phyloP scores from a whole-genome alignment of 768 basidiomycete species.

The Kwoniella sp. region DNA sequence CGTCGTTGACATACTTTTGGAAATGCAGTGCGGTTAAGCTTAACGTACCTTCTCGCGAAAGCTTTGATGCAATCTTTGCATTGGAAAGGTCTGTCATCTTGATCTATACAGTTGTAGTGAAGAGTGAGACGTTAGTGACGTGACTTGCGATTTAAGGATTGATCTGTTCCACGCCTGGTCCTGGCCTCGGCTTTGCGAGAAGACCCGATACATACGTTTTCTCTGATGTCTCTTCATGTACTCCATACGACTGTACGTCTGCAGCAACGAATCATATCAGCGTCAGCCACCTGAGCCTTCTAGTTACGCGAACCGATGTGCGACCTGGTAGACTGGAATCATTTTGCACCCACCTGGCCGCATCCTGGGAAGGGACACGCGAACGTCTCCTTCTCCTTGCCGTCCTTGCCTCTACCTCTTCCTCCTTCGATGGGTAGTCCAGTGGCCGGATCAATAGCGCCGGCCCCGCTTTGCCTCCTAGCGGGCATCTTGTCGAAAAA shows the following conservation, averaged over 20 bases:
- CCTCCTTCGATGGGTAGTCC: conserved; percentile 22
- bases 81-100: conserved; percentile 55
- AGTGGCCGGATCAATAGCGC: conserved; percentile 7
- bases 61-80: conserved; percentile 56
- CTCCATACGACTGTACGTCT: conserved; percentile 56
- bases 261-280: neutral
- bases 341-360: conserved; percentile 38
- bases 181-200: neutral
- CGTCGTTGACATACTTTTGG: neutral
- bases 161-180: too few species aligned
- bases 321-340: neutral
- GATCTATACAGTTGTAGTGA: conserved; percentile 39
- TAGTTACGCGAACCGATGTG: too few species aligned
- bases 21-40: neutral
- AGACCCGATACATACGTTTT: conserved; percentile 48
- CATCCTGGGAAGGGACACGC: conserved; percentile 48
- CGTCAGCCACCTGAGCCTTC: too few species aligned
- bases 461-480: conserved; percentile 26
- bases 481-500: conserved; percentile 14
- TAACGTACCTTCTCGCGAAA: conserved; percentile 55
- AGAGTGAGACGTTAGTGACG: neutral
- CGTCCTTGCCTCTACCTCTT: conserved; percentile 33
- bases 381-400: conserved; percentile 51
- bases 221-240: conserved; percentile 57
- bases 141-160: too few species aligned